Base-by-base conservation (phyloP, 1,284 basidiomycete species). In the Tausonia pullulans region DNA sequence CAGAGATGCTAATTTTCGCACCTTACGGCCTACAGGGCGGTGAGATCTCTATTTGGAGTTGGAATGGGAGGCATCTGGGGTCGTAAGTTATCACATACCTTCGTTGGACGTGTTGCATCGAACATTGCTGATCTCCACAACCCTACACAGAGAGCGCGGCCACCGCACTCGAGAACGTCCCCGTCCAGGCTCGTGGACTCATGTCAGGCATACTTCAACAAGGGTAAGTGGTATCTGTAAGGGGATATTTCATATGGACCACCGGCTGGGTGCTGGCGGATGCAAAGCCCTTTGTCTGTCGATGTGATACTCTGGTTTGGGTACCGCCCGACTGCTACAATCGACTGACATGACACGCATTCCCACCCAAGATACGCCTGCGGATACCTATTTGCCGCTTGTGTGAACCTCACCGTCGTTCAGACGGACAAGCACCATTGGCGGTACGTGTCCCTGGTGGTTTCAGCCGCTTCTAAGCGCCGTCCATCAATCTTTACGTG, bases 161-260 rank as follows among this genome's bases (percentile, higher is more conserved):
- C 0, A 90, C 87, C 0, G 87, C 88, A 0, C 83, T 98, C 11
- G 95, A 97, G 74, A 93, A 90, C 74, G 81, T 97, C 40, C 93
- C 94, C 0, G 84, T 88, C 43, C 87, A 88, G 68, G 81, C 85
- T 2, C 87, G 95, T 74, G 95, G 95, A 50, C 77, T 97, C 3
- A 87, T 85, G 14, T 87, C 84, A 14, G 95, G 95, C 50, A 78
- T 97, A 64, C 74, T 92, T 3, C 90, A 93, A 70, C 83, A 92
- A 73, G 88, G 88, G 3, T 90, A 91, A 69, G 86, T 27, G 27
- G 27, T 2, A 27, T 87, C 27, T 58, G 67, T 69, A 53, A 27
- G 27, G 27, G 27, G 27, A 27, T 27, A 27, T n/a, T 2, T 51
- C 49, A 11, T 51, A 11, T 51, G 39, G 3, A 44, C 27, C 56